Evolutionary conservation across 78 protist species (phyloP).

Genomic region (Pigoraptor vietnamica): DNA sequence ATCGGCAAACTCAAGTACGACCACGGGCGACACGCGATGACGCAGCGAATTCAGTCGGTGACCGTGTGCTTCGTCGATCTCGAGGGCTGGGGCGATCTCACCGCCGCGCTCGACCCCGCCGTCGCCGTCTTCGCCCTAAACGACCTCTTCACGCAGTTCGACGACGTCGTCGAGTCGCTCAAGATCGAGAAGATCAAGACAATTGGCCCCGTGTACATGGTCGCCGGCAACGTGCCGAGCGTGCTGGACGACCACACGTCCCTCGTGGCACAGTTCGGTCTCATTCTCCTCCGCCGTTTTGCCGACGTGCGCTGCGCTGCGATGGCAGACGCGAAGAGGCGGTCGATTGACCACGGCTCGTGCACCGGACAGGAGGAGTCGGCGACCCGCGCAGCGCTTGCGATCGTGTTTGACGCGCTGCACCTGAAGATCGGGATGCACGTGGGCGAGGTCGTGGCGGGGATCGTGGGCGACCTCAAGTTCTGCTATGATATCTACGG

Average conservation of each 20-base stretch:
- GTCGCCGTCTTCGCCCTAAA: background rate
- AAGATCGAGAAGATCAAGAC: slow-evolving; percentile 29
- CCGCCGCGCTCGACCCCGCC: background rate
- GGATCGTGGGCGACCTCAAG: slow-evolving; percentile 64
- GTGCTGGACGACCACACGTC: background rate
- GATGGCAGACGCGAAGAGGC: background rate
- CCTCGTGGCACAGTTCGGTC: background rate
- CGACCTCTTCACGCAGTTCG: background rate
- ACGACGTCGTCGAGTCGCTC: background rate
- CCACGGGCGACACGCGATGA: background rate
- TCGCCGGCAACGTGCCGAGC: background rate
- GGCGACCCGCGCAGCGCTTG: background rate
- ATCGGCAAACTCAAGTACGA: background rate
- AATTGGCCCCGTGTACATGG: slow-evolving; percentile 26
- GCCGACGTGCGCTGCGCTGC: background rate
- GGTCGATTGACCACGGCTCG: background rate
- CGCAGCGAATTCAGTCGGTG: background rate
- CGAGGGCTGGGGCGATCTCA: background rate
- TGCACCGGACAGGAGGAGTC: background rate
- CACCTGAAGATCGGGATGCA: slow-evolving; percentile 5
- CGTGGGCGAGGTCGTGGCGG: slow-evolving; percentile 57
- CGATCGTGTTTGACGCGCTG: background rate
- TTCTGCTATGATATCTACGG: slow-evolving; percentile 73
- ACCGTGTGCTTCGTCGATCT: background rate
- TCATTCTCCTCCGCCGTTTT: background rate